A percentile compares a stretch with the other conserved stretches of the same genome.
These are phyloP conservation scores for Dactylellina drechsleri DNA, from an alignment of 2,329 filamentous ascomycete species.

Conservation along the genomic window DNA sequence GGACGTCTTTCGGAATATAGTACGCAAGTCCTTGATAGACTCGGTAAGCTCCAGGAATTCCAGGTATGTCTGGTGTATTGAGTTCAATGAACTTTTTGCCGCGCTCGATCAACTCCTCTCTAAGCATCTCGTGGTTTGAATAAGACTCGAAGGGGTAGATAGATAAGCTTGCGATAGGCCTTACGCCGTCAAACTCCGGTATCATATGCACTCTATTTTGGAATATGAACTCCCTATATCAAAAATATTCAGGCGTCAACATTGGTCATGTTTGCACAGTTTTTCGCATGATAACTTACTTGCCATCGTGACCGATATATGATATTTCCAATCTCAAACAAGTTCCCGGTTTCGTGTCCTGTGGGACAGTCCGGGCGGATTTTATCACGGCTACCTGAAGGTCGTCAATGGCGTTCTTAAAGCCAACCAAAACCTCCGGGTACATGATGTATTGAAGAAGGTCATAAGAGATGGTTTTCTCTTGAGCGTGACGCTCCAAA, in stretches of 20 bases:
- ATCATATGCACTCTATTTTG: not conserved
- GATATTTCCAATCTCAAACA: slow-evolving; percentile 9
- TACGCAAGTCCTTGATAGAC: slow-evolving; percentile 80
- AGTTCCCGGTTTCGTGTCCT: not conserved
- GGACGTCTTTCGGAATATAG: slow-evolving; percentile 69
- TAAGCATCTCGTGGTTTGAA: slow-evolving; percentile 71
- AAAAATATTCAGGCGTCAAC: not conserved
- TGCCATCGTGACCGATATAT: slow-evolving; percentile 13
- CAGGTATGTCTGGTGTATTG: slow-evolving; percentile 81
- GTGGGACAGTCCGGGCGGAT: not conserved
- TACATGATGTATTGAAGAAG: slow-evolving; percentile 90
- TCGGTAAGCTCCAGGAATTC: slow-evolving; percentile 57
- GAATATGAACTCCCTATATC: not conserved
- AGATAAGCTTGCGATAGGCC: slow-evolving; percentile 80
- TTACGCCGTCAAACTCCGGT: slow-evolving; percentile 75
- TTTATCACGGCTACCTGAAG: not conserved
- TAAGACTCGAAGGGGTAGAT: slow-evolving; percentile 85
- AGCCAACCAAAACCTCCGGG: slow-evolving; percentile 77
- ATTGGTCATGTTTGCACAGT: not conserved
- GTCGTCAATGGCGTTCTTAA: slow-evolving; percentile 3
- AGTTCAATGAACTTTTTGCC: slow-evolving; percentile 85
- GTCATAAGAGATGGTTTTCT: slow-evolving; percentile 87
- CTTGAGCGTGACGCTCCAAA: slow-evolving; percentile 80
- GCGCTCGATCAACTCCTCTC: slow-evolving; percentile 75
- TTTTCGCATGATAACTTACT: not conserved